Percentiles rank a stretch among this genome's conserved stretches.
phyloP scores from a whole-genome alignment of 78 protist genomes.

The Neovahlkampfia damariscottae region DNA sequence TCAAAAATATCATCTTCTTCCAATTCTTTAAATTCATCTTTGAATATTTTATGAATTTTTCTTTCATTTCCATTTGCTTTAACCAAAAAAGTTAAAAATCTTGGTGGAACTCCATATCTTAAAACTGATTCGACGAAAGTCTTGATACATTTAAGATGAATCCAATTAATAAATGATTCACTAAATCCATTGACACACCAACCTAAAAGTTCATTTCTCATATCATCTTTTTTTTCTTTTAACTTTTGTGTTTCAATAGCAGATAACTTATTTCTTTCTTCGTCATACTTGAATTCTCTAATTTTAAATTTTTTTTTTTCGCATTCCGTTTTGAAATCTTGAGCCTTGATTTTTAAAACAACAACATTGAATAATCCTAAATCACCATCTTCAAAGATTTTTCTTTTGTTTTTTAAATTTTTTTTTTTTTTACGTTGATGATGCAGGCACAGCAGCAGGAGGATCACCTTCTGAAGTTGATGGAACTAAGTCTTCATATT shows the following conservation, averaged over 20 bases:
- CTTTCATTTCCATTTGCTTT: neutral
- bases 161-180: constrained; percentile 58
- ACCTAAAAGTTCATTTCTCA: constrained; percentile 33
- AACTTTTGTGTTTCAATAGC: neutral
- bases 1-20: too few species aligned
- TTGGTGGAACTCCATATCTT: constrained; percentile 69
- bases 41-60: neutral
- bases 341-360: neutral
- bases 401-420: too few species aligned
- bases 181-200: constrained; percentile 72
- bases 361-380: neutral
- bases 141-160: constrained; percentile 72
- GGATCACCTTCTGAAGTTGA: too few species aligned
- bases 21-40: neutral
- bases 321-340: neutral
- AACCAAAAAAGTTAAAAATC: neutral
- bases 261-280: neutral
- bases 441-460: too few species aligned
- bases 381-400: neutral
- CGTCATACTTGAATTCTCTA: neutral
- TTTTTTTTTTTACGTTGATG: too few species aligned
- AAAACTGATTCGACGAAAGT: constrained; percentile 69
- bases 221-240: constrained; percentile 25
- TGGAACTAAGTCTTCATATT: neutral
- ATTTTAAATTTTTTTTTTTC: neutral